Conservation (phyloP, 345 rosid species). For the Crucihimalaya himalaica region DNA sequence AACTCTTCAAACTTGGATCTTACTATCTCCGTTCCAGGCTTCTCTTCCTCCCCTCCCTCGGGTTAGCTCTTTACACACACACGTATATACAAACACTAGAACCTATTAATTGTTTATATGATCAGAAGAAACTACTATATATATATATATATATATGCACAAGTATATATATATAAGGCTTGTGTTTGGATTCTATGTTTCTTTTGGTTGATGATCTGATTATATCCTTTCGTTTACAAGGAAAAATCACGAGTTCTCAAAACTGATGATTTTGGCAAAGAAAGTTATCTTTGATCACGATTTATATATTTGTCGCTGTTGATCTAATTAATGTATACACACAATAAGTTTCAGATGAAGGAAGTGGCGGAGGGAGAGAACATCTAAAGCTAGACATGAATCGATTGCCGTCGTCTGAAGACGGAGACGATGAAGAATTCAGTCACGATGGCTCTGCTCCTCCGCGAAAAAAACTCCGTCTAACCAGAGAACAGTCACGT, state of each 20-base stretch:
- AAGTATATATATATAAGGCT: not conserved
- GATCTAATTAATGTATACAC: not conserved
- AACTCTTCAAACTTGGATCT: slow-evolving; percentile 74
- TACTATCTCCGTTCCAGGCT: slow-evolving; percentile 80
- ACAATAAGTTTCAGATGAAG: slow-evolving; percentile 52
- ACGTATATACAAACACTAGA: not conserved
- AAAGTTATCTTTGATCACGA: not conserved
- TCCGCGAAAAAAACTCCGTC: slow-evolving; percentile 89
- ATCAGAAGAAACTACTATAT: not conserved
- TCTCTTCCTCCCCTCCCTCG: slow-evolving; percentile 64
- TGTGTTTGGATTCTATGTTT: slow-evolving; percentile 12
- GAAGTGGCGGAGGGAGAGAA: slow-evolving; percentile 53
- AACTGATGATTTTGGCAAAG: not conserved
- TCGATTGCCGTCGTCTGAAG: slow-evolving; percentile 39
- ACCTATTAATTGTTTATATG: not conserved
- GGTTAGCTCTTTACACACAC: slow-evolving; percentile 40
- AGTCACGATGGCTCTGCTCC: slow-evolving; percentile 55
- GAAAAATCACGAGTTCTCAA: not conserved
- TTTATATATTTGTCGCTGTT: not conserved
- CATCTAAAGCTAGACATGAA: slow-evolving; percentile 43
- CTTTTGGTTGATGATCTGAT: slow-evolving; percentile 3
- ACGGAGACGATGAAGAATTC: slow-evolving; percentile 36
- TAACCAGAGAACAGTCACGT: slow-evolving; percentile 88
- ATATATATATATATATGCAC: not conserved
- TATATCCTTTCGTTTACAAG: slow-evolving; percentile 3